phyloP scores from a whole-genome alignment of 2,329 filamentous ascomycete species.

The Cladosporium sp. region DNA sequence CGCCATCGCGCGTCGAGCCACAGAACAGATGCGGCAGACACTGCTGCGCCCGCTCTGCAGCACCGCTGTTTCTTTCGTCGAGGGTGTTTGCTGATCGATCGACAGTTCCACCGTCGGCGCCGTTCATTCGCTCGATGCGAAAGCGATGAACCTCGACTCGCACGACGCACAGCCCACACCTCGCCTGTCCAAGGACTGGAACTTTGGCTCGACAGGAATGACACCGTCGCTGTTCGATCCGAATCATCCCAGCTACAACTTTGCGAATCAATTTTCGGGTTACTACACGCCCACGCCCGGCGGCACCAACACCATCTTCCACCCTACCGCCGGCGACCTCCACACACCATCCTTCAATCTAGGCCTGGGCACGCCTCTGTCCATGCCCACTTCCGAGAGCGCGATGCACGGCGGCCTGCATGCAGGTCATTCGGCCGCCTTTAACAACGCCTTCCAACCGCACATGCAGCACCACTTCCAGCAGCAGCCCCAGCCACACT shows the following conservation, averaged over 20 bases:
- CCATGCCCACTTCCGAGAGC: conserved; percentile 66
- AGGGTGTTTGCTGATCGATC: too few species aligned
- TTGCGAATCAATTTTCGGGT: conserved; percentile 71
- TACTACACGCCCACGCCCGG: conserved; percentile 87
- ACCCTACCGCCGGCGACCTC: conserved; percentile 76
- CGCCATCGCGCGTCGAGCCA: conserved; percentile 15
- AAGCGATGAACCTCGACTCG: conserved; percentile 27
- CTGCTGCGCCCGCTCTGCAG: too few species aligned
- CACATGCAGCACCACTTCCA: conserved; percentile 54
- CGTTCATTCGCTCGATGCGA: conserved; percentile 11
- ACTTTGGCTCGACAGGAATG: conserved; percentile 48
- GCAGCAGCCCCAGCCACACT: conserved; percentile 37
- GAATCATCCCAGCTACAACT: conserved; percentile 74
- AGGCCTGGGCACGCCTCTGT: conserved; percentile 73
- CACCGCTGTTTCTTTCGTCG: too few species aligned
- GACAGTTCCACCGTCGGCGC: background rate
- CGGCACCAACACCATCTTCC: conserved; percentile 72
- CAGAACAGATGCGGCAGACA: conserved; percentile 16
- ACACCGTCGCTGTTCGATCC: conserved; percentile 85
- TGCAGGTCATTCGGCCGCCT: conserved; percentile 49
- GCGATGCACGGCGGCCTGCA: conserved; percentile 60
- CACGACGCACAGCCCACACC: conserved; percentile 82
- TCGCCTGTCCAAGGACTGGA: conserved; percentile 73
- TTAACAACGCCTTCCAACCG: conserved; percentile 62
- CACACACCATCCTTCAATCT: conserved; percentile 73